Base-by-base conservation (phyloP, 306 rosid genomes). In the Fragaria vesca region DNA sequence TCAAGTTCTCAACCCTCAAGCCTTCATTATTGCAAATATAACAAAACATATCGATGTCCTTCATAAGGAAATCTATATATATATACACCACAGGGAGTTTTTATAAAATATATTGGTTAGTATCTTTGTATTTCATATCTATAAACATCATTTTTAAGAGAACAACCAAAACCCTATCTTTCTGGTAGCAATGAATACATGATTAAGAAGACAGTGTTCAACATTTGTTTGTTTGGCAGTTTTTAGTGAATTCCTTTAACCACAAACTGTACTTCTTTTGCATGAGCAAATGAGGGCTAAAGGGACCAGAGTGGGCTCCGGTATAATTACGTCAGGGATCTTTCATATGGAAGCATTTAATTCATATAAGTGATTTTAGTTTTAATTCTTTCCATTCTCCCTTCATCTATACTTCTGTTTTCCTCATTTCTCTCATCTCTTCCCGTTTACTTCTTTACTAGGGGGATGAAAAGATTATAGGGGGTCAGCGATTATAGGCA, bases 1-100 rank as follows among this genome's bases (percentile, higher is more conserved):
- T 36, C 32, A 30, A 30, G 32, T 30, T 30, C 69, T 74, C 45
- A 74, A 63, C n/a, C 43, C 69, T 62, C 42, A 63, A 73, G 69
- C 69, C 69, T 60, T 16, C 4, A 12, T 42, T 5, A 17, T n/a
- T 45, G 45, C 3, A 30, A 10, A 60, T 42, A 28, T 40, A 24
- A 58, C 43, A 61, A 73, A 57, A 24, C 8, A 36, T 72, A 55
- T 54, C n/a, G 34, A 72, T 26, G 40, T 12, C 17, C 36, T 54
- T 54, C 36, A 12, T 13, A 52, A 1, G 38, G 26, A 21, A 74
- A 60, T n/a, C 30, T 20, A 57, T 13, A 26, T 16, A 74, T 13
- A 26, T 16, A 74, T 8, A 40, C 6, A 40, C 43, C 43, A 42
- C 78, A 18, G 16, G 58, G n/a, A 61, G 30, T 15, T 42, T 24